Base-by-base conservation (phyloP, 306 rosid species). In the Ziziphus jujuba region DNA sequence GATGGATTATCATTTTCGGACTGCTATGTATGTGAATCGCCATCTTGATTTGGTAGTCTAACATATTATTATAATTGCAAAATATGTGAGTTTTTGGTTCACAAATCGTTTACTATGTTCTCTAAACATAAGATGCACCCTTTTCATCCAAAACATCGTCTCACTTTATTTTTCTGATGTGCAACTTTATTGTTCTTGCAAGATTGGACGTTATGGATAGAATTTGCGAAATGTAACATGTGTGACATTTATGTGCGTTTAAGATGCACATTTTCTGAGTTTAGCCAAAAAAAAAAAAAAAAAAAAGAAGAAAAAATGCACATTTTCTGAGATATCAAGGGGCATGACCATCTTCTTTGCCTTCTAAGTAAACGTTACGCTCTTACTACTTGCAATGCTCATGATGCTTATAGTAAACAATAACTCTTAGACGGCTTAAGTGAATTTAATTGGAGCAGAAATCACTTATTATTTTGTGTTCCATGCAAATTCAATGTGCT, bases 401-500 rank as follows among this genome's bases (percentile, higher is more conserved):
- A 48, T 51, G 25, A 49, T 17, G 19, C 35, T 4, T 65, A 21
- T 51, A n/a, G 56, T 5, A 33, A 34, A 25, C 13, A 20, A 5
- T 7, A 3, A 6, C 1, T 0, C 3, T 3, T 12, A 6, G 33
- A 9, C 35, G 6, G 2, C 19, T 28, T 0, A 1, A 17, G 1
- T 12, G 70, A 51, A 11, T 0, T 49, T 10, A 9, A 19, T 1
- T 17, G 13, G 7, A 14, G 57, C 3, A 20, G n/a, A 2, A 1
- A 12, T 19, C 8, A 7, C 15, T 2, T 25, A 12, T 13, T 56
- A 9, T 7, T 38, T 11, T 40, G 70, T 28, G 7, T 22, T 43
- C 13, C 20, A 14, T 70, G 72, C 35, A 5, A 57, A 34, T 33
- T 44, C 49, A 70, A 47, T 14, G 34, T 70, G 7, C 67, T 59